Base-by-base conservation (phyloP, 345 rosid genomes). In the Euphorbia lathyris region DNA sequence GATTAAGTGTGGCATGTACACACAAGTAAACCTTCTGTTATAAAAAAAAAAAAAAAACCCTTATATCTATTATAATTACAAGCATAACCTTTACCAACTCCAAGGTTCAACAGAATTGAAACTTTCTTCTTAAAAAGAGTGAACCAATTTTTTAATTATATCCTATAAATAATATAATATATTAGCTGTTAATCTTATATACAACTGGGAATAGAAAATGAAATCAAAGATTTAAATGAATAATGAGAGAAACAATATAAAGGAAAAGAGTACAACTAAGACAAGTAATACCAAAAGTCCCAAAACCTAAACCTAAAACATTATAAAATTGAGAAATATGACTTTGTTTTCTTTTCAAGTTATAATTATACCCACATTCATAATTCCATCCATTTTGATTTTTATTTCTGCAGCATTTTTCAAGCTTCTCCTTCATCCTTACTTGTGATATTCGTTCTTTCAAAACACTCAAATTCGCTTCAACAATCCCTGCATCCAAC, bases 321-420 rank as follows among this genome's bases (percentile, higher is more conserved):
- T 85, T 60, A 71, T 76, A 51, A 10, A 82, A 53, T 53, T 82
- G 73, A n/a, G 47, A 36, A 1, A 72, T 47, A 5, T 67, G 68
- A 53, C 19, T 19, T 43, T 77, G 59, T n/a, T n/a, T n/a, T 42
- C 70, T 80, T 59, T 70, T 80, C 25, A 52, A 59, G 50, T 76
- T 78, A 45, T 71, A 53, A 62, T 79, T 57, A 63, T 72, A 65
- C 1, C 75, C 82, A 52, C 75, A 16, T 34, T 73, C 68, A 57
- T 82, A 75, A 61, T 81, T 83, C 88, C 88, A 82, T 1, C 92
- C 92, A 52, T 74, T 0, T 42, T 77, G 75, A 50, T 74, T 36
- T 69, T 70, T 79, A 67, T n/a, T n/a, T n/a, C n/a, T n/a, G n/a
- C 84, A 84, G 48, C 87, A 82, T 70, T 81, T 83, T 82, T 78